Conservation (phyloP, 2,329 filamentous ascomycete species). For the Coniochaeta sp. region DNA sequence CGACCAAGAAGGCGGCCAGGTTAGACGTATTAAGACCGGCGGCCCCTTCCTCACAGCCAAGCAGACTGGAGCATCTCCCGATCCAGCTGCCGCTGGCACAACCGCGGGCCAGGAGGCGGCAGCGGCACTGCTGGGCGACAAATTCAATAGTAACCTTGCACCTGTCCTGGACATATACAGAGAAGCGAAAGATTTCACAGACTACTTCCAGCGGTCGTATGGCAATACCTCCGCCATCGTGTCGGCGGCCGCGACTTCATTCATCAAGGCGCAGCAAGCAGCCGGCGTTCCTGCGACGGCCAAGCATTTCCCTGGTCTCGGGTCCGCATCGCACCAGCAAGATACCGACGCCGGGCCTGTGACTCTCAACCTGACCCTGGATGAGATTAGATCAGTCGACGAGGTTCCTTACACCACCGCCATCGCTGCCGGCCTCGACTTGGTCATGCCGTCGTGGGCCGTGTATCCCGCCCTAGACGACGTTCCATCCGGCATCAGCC, state of each 20-base stretch:
- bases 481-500: neutral
- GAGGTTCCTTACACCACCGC: neutral
- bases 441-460: neutral
- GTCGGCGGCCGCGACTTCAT: neutral
- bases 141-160: neutral
- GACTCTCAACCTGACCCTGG: neutral
- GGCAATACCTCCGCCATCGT: neutral
- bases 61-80: neutral
- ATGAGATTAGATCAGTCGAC: neutral
- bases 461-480: neutral
- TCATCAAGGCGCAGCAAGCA: neutral
- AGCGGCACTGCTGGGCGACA: neutral
- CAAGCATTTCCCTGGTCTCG: slow-evolving; percentile 1
- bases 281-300: neutral
- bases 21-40: neutral
- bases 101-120: neutral
- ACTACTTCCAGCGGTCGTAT: slow-evolving; percentile 1
- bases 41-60: neutral
- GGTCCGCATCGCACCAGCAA: neutral
- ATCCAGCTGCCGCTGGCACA: neutral
- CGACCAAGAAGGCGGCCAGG: neutral
- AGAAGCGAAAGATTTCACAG: neutral
- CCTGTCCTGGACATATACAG: neutral
- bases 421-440: slow-evolving; percentile 1
- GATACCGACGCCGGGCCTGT: neutral